Evolutionary conservation across 2,329 filamentous ascomycete species (phyloP), one percentile per base, ranked within the genome.

Genomic region (Beauveria brongniartii): DNA sequence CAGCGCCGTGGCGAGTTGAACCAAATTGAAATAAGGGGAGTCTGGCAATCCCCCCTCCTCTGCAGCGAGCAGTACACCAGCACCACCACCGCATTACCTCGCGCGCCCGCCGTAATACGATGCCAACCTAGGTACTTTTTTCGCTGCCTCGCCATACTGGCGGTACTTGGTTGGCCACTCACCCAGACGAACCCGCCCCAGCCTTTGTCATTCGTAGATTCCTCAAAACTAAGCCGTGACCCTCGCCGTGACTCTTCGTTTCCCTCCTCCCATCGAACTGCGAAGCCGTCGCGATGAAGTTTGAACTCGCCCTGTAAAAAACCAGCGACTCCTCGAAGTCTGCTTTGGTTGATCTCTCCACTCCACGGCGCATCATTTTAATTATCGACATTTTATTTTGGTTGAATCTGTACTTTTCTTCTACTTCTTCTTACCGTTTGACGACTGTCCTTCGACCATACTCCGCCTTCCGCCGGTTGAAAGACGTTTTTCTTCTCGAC

Each of bases 281-380:
- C 70, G 77, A 71, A 69, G 73, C 74, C 73, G 74, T 72, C 76
- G 77, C 76, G 72, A 82, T 84, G 80, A 73, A 73, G 72, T 80
- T 81, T 77, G 78, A 77, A 72, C 78, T 69, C 70, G 74, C 73
- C 75, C 75, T 82, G 72, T 83, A 78, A 77, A 65, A 67, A 70
- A 67, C 75, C 76, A 77, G 77, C 80, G 79, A 80, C 80, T 81
- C 74, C 73, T 71, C 68, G 77, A 77, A 81, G 80, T 82, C 80
- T 80, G 80, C 80, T 81, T 69, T 69, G 72, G 73, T 68, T 70
- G 64, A 69, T 69, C 69, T 72, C 69, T 71, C 73, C 70, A 71
- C 72, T 75, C 73, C 68, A 72, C 72, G 70, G 69, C 72, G 67
- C 70, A 67, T 20, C 22, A 40, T 46, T 44, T 30, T 47, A 9